A percentile compares a stretch with the other conserved stretches of the same genome.
phyloP scores from a whole-genome alignment of 768 basidiomycete species.

The Collybiopsis confluens region DNA sequence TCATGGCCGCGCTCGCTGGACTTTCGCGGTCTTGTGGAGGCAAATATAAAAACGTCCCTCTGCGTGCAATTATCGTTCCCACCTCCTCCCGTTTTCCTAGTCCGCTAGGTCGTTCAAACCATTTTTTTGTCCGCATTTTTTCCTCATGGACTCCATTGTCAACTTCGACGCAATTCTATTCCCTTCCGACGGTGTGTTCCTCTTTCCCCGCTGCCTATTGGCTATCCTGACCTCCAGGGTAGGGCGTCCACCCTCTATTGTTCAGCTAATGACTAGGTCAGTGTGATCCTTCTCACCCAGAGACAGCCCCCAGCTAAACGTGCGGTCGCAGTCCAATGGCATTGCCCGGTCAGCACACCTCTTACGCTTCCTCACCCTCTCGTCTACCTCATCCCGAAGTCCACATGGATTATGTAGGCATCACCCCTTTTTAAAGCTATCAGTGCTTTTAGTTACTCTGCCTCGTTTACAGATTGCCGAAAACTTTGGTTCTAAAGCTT shows the following conservation, averaged over 20 bases:
- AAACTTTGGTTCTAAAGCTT: constrained; percentile 59
- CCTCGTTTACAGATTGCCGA: constrained; percentile 53
- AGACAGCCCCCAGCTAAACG: not conserved
- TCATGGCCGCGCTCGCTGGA: too few relatives aligned
- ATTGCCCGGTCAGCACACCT: constrained; percentile 38
- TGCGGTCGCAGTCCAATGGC: constrained; percentile 35
- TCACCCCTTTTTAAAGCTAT: not conserved
- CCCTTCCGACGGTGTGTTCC: constrained; percentile 54
- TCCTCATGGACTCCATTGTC: constrained; percentile 56
- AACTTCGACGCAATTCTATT: constrained; percentile 73
- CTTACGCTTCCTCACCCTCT: constrained; percentile 41
- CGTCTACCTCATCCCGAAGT: constrained; percentile 81
- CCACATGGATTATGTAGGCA: constrained; percentile 71
- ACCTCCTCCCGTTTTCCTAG: too few relatives aligned
- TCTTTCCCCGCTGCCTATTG: constrained; percentile 7
- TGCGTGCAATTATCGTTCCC: too few relatives aligned
- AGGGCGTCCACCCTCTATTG: constrained; percentile 70
- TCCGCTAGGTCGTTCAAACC: too few relatives aligned
- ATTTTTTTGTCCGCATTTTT: too few relatives aligned
- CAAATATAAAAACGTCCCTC: too few relatives aligned
- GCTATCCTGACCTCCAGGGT: not conserved
- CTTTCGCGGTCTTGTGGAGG: too few relatives aligned
- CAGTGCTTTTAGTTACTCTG: not conserved
- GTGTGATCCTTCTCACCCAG: not conserved
- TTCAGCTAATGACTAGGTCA: constrained; percentile 74